Evolutionary conservation across 2,329 filamentous ascomycete genomes (phyloP).

Genomic region (Aspergillus ruber): DNA sequence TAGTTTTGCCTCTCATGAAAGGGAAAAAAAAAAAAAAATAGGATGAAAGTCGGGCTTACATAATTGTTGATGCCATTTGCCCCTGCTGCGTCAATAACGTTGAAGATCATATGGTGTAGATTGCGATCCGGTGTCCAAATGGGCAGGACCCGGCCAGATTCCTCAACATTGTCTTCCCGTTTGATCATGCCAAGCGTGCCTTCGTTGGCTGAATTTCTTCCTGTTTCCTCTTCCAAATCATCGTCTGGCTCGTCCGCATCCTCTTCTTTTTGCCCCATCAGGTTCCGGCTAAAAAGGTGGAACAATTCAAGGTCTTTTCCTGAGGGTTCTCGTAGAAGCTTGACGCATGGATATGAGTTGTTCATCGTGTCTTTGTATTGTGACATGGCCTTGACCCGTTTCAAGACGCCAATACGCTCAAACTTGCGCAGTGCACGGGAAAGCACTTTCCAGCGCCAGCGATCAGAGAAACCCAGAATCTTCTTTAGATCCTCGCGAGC

Average conservation of each 20-base stretch:
- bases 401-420: constrained; percentile 40
- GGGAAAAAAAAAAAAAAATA: neutral
- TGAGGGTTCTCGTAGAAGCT: constrained; percentile 37
- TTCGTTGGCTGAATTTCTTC: constrained; percentile 5
- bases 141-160: constrained; percentile 37
- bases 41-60: constrained; percentile 18
- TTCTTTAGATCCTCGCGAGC: constrained; percentile 48
- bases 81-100: constrained; percentile 43
- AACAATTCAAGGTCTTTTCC: constrained; percentile 36
- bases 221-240: constrained; percentile 27
- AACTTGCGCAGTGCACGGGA: constrained; percentile 39
- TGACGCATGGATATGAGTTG: constrained; percentile 36
- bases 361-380: constrained; percentile 33
- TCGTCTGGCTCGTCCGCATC: constrained; percentile 36
- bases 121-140: constrained; percentile 51
- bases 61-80: constrained; percentile 45
- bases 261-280: constrained; percentile 22
- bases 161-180: constrained; percentile 18
- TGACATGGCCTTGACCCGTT: constrained; percentile 37
- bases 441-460: constrained; percentile 36
- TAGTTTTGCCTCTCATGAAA: constrained; percentile 1
- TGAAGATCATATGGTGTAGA: constrained; percentile 48
- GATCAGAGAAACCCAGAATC: constrained; percentile 36
- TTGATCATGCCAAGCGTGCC: constrained; percentile 15
- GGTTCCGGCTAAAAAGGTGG: constrained; percentile 27